A percentile compares a stretch with the other conserved stretches of the same genome.
Conservation (phyloP, 225 moss, liverwort and hornwort genomes). For the Rhytidiadelphus loreus region DNA sequence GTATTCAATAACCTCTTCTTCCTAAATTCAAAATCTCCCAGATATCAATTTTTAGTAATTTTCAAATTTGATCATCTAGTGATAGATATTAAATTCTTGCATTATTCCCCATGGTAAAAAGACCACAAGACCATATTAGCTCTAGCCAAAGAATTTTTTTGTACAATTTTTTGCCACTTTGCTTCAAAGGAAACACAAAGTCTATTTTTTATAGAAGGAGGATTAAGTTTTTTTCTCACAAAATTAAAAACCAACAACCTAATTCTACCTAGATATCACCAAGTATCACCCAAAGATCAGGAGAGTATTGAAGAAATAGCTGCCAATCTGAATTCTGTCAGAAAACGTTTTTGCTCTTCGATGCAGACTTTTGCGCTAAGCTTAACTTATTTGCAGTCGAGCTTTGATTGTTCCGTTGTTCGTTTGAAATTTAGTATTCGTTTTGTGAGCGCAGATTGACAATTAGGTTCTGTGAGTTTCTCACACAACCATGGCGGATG, state of each 20-base stretch:
- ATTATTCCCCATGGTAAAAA: background rate
- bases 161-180: too few relatives aligned
- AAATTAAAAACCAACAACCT: too few relatives aligned
- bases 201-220: background rate
- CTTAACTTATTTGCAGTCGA: background rate
- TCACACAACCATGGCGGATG: background rate
- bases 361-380: background rate
- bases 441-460: background rate
- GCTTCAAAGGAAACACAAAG: too few relatives aligned
- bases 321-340: background rate
- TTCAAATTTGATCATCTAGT: background rate
- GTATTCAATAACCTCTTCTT: too few relatives aligned
- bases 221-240: too few relatives aligned
- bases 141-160: background rate
- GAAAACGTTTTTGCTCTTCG: background rate
- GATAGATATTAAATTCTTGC: background rate
- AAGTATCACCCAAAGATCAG: background rate
- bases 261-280: too few relatives aligned
- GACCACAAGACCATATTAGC: background rate
- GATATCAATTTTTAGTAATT: background rate
- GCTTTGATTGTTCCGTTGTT: background rate
- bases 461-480: background rate
- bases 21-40: too few relatives aligned
- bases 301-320: background rate
- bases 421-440: background rate